Evolutionary conservation across 805 yeast genomes (phyloP).

Genomic region (Saccharomycopsis amapae): DNA sequence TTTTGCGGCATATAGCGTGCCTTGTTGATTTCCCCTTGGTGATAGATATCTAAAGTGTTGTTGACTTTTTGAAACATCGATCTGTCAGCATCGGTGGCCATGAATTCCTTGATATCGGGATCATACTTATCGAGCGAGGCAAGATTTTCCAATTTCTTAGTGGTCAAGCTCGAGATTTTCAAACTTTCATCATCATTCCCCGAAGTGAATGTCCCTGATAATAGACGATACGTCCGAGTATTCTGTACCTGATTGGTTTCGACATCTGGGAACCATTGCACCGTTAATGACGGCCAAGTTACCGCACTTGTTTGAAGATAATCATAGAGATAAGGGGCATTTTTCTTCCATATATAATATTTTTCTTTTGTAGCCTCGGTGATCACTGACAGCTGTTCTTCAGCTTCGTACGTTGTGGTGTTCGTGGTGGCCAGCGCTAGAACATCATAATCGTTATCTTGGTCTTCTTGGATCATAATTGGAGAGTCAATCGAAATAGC

Average conservation of each 20-base stretch:
- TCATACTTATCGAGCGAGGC: constrained; percentile 24
- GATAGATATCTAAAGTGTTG: constrained; percentile 50
- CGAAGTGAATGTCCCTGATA: constrained; percentile 22
- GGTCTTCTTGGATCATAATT: neutral
- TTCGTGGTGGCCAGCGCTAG: neutral
- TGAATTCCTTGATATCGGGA: constrained; percentile 11
- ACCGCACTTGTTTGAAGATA: constrained; percentile 61
- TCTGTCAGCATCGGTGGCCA: constrained; percentile 19
- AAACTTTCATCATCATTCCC: constrained; percentile 23
- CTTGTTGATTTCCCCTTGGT: constrained; percentile 65
- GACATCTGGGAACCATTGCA: constrained; percentile 56
- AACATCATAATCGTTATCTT: neutral
- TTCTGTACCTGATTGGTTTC: constrained; percentile 12
- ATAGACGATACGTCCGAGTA: constrained; percentile 20
- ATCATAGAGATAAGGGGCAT: constrained; percentile 72
- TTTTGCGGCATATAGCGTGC: constrained; percentile 77
- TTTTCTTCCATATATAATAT: constrained; percentile 62
- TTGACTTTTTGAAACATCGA: constrained; percentile 20
- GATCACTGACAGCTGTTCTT: neutral
- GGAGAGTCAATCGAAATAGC: no score
- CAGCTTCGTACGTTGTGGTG: neutral
- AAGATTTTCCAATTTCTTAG: neutral
- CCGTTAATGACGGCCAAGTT: constrained; percentile 64
- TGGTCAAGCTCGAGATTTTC: constrained; percentile 8
- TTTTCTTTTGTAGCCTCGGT: constrained; percentile 28